Conservation (phyloP, 2,329 filamentous ascomycete genomes). For the Fusarium buharicum region DNA sequence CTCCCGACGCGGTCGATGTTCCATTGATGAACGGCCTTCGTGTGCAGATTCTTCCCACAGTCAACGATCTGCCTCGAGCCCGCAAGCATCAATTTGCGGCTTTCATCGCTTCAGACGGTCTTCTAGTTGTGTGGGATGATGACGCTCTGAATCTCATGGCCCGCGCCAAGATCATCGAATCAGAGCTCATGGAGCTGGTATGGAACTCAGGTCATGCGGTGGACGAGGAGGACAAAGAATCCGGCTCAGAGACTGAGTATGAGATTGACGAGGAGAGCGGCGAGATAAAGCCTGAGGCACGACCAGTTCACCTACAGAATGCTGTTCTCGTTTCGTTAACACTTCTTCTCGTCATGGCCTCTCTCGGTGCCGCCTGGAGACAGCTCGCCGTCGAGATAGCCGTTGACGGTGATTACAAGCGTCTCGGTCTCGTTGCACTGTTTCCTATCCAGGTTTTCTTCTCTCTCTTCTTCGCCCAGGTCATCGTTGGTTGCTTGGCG, state of each 20-base stretch:
- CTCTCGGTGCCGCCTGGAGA: constrained; percentile 76
- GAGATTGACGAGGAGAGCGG: constrained; percentile 79
- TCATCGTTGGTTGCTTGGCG: constrained; percentile 78
- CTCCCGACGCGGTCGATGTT: constrained; percentile 77
- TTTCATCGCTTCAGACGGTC: constrained; percentile 75
- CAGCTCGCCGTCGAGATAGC: constrained; percentile 75
- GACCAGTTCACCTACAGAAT: constrained; percentile 76
- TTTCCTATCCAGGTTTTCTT: constrained; percentile 82
- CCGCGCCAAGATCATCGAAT: constrained; percentile 77
- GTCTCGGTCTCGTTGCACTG: constrained; percentile 72
- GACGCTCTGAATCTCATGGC: constrained; percentile 76
- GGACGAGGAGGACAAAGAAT: constrained; percentile 62
- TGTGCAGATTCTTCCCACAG: constrained; percentile 77
- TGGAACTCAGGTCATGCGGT: constrained; percentile 71
- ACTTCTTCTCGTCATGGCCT: constrained; percentile 70
- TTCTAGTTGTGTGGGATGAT: constrained; percentile 85
- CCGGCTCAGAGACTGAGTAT: constrained; percentile 59
- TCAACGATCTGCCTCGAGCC: constrained; percentile 75
- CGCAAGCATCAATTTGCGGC: constrained; percentile 84
- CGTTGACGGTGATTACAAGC: constrained; percentile 70
- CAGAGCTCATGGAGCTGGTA: constrained; percentile 80
- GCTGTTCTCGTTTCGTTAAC: constrained; percentile 74
- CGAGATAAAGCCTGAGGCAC: constrained; percentile 70
- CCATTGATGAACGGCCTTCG: constrained; percentile 80
- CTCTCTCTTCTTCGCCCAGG: constrained; percentile 82